A percentile compares a stretch with the other conserved stretches of the same genome.
Evolutionary conservation across 371 early-diverging fungal genomes (phyloP).

Genomic region (Conidiobolus incongruus): DNA sequence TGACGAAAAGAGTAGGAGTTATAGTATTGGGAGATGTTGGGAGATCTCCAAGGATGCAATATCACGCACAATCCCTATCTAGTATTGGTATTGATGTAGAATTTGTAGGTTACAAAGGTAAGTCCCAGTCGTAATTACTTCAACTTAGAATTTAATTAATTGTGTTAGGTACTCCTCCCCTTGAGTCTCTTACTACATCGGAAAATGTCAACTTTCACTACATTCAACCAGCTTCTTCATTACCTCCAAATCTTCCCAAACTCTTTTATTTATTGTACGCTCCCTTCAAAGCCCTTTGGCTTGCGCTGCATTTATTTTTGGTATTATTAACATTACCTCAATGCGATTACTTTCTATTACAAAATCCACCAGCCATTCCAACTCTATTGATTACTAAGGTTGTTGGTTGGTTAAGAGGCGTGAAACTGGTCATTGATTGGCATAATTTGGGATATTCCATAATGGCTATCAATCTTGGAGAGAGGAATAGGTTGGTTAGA

Average conservation of each 20-base stretch:
- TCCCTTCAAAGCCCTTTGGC: constrained; percentile 33
- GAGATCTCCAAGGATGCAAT: constrained; percentile 85
- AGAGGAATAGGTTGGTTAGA: constrained; percentile 23
- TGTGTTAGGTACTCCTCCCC: constrained; percentile 15
- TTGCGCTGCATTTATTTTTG: constrained; percentile 17
- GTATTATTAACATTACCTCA: constrained; percentile 9
- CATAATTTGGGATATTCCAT: constrained; percentile 90
- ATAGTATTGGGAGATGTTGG: constrained; percentile 84
- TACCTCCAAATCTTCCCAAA: constrained; percentile 26
- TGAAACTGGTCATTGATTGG: constrained; percentile 81
- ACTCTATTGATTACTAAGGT: constrained; percentile 53
- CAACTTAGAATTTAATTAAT: not conserved
- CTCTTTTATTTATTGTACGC: constrained; percentile 26
- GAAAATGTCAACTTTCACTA: constrained; percentile 18
- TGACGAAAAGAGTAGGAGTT: too few species aligned
- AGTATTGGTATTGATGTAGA: constrained; percentile 41
- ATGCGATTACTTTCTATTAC: constrained; percentile 55
- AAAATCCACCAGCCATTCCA: constrained; percentile 92
- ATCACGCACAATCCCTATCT: constrained; percentile 71
- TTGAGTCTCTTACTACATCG: constrained; percentile 11
- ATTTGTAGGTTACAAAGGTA: constrained; percentile 63
- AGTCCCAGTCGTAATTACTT: not conserved
- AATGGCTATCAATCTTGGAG: constrained; percentile 46
- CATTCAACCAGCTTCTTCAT: constrained; percentile 16
- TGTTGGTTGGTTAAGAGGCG: constrained; percentile 27